Evolutionary conservation across 805 yeast genomes (phyloP).

Genomic region (Dipodascopsis tothii): DNA sequence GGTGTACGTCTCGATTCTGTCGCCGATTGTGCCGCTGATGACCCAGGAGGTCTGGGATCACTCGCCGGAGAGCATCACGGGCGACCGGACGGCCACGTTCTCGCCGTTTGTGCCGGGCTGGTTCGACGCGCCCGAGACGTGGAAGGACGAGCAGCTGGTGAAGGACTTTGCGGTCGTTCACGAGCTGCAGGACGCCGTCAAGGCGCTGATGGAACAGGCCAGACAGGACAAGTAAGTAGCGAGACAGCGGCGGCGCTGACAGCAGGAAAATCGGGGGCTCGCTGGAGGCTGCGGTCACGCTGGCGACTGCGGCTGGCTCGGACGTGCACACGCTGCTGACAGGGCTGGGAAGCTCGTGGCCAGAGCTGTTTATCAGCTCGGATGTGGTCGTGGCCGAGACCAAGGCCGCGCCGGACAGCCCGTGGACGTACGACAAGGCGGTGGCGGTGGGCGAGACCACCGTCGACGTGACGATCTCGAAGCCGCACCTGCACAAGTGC

Average conservation of each 20-base stretch:
- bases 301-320: slow-evolving; percentile 28
- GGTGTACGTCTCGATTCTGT: slow-evolving; percentile 56
- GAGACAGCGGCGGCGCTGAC: background rate
- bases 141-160: slow-evolving; percentile 34
- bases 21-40: slow-evolving; percentile 77
- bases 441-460: slow-evolving; percentile 30
- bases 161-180: slow-evolving; percentile 42
- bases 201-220: slow-evolving; percentile 49
- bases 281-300: slow-evolving; percentile 47
- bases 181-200: slow-evolving; percentile 43
- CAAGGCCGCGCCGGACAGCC: slow-evolving; percentile 5
- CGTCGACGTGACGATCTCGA: slow-evolving; percentile 36
- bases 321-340: slow-evolving; percentile 4
- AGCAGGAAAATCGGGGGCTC: slow-evolving; percentile 36
- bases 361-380: slow-evolving; percentile 60
- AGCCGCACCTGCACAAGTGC: slow-evolving; percentile 55
- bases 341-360: slow-evolving; percentile 31
- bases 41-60: slow-evolving; percentile 84
- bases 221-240: slow-evolving; percentile 40
- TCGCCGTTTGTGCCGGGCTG: slow-evolving; percentile 48
- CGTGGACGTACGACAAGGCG: slow-evolving; percentile 30
- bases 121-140: slow-evolving; percentile 34
- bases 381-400: slow-evolving; percentile 33
- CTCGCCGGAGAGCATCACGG: slow-evolving; percentile 34
- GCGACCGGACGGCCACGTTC: slow-evolving; percentile 16